A percentile compares a stretch with the other conserved stretches of the same genome.
Conservation (phyloP, 108 stramenopile genomes). For the Discostella pseudostelligera region DNA sequence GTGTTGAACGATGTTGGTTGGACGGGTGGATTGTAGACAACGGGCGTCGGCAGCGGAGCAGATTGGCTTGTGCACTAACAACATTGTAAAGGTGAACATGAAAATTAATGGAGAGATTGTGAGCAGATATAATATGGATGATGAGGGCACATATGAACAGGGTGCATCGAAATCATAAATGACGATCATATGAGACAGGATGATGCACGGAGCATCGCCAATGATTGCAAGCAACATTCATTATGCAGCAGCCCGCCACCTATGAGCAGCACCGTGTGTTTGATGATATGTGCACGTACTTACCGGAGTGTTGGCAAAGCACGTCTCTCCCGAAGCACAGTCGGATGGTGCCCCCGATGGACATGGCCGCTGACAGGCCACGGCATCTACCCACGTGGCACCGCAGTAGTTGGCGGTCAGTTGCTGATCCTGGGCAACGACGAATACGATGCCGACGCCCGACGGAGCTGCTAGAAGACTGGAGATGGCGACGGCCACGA, state of each 20-base stretch:
- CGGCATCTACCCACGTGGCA: slow-evolving; percentile 24
- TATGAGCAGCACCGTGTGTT: neutral
- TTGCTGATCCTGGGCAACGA: too few species aligned
- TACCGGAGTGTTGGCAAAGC: slow-evolving; percentile 32
- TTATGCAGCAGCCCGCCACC: too few species aligned
- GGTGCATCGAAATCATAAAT: too few species aligned
- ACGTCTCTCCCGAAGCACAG: slow-evolving; percentile 25
- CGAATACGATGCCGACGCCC: too few species aligned
- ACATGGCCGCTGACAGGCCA: slow-evolving; percentile 14
- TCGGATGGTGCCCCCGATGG: slow-evolving; percentile 27
- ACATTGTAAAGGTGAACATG: neutral
- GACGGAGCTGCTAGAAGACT: too few species aligned
- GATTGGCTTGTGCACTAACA: neutral
- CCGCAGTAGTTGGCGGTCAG: slow-evolving; percentile 26
- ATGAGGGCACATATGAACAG: too few species aligned
- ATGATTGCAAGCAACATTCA: neutral
- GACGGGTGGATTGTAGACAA: neutral
- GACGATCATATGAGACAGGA: neutral
- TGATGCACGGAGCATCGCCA: neutral
- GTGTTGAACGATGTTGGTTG: neutral
- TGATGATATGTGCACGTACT: too few species aligned
- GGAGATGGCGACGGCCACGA: too few species aligned
- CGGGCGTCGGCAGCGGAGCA: neutral
- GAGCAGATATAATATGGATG: neutral
- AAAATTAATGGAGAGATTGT: neutral